phyloP scores from a whole-genome alignment of 257 asterid species.

The Scutellaria minor region DNA sequence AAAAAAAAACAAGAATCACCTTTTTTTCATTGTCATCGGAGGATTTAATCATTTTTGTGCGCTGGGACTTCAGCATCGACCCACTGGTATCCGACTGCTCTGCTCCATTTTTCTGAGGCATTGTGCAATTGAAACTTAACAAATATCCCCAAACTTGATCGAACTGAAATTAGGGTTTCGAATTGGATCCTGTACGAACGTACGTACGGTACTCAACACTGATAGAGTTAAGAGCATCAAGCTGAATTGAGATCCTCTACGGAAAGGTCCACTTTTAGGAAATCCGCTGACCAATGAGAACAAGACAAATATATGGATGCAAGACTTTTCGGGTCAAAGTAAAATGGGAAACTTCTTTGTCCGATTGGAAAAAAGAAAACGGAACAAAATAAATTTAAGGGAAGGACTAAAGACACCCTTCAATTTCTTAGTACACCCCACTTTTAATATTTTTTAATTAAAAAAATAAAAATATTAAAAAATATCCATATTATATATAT shows the following conservation, averaged over 20 bases:
- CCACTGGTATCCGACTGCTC: constrained; percentile 59
- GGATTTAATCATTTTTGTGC: constrained; percentile 56
- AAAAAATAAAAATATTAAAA: too few species aligned
- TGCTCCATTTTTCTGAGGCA: constrained; percentile 61
- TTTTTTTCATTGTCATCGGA: constrained; percentile 70
- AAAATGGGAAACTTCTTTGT: too few species aligned
- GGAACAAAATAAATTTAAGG: too few species aligned
- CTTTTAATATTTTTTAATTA: too few species aligned
- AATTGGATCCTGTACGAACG: constrained; percentile 35
- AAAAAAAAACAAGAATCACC: constrained; percentile 30
- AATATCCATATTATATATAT: too few species aligned
- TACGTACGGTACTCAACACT: constrained; percentile 28
- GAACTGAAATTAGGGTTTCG: constrained; percentile 54
- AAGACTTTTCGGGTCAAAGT: too few species aligned
- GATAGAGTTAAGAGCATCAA: constrained; percentile 23
- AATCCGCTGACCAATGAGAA: not conserved
- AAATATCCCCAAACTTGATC: constrained; percentile 32
- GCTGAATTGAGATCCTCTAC: constrained; percentile 16
- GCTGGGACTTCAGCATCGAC: constrained; percentile 59
- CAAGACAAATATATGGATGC: not conserved
- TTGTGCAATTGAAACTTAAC: constrained; percentile 37
- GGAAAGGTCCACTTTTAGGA: constrained; percentile 24
- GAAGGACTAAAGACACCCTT: too few species aligned
- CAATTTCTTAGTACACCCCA: too few species aligned
- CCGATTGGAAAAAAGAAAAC: too few species aligned